Evolutionary conservation across 1,284 basidiomycete genomes (phyloP).

Genomic region (Boletellus deceptivus): DNA sequence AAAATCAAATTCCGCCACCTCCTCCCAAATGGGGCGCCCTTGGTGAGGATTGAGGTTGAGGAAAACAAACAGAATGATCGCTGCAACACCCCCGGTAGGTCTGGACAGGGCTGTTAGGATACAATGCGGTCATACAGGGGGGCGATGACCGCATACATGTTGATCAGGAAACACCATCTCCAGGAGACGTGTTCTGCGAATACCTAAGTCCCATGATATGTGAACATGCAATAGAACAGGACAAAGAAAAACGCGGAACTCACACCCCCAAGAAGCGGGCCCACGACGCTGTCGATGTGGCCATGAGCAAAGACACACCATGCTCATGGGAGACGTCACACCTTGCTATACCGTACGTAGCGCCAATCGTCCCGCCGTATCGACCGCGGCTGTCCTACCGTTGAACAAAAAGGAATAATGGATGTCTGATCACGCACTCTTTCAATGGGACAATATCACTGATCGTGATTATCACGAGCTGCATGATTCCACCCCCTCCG

Average conservation of each 20-base stretch:
- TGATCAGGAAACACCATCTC: slow-evolving; percentile 81
- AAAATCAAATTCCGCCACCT: slow-evolving; percentile 76
- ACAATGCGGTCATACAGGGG: neutral
- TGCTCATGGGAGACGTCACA: slow-evolving; percentile 15
- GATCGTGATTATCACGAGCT: slow-evolving; percentile 67
- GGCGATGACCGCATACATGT: slow-evolving; percentile 45
- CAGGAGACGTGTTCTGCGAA: slow-evolving; percentile 72
- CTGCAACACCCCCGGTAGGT: no score
- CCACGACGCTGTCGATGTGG: slow-evolving; percentile 53
- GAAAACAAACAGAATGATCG: no score
- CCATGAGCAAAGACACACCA: slow-evolving; percentile 2
- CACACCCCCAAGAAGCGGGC: slow-evolving; percentile 74
- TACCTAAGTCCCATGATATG: slow-evolving; percentile 30
- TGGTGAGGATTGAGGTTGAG: no score
- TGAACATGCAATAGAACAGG: neutral
- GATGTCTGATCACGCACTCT: slow-evolving; percentile 46
- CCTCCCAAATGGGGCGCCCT: slow-evolving; percentile 50
- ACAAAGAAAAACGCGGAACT: slow-evolving; percentile 25
- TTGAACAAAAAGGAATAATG: neutral
- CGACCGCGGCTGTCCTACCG: slow-evolving; percentile 59
- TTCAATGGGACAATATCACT: slow-evolving; percentile 77
- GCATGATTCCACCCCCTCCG: slow-evolving; percentile 76
- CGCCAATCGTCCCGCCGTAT: slow-evolving; percentile 71
- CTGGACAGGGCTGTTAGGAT: no score
- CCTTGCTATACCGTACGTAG: slow-evolving; percentile 79